Base-by-base conservation (phyloP, 2,329 filamentous ascomycete genomes). In the Alternaria angustiovoidea region DNA sequence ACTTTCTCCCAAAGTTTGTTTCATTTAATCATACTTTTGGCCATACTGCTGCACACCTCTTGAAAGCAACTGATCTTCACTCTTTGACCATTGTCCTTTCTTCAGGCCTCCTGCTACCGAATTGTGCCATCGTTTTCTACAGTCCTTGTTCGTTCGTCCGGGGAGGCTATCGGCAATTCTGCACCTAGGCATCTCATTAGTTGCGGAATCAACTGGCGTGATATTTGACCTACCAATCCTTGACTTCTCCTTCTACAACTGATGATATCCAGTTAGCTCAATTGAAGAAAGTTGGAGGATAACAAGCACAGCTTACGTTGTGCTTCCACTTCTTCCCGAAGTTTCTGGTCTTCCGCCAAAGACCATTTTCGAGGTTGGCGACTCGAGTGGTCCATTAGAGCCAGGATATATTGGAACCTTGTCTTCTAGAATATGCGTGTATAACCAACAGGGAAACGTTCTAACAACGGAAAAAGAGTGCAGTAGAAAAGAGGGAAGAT, bases 81-180 rank as follows among this genome's bases (percentile, higher is more conserved):
- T 73, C 44, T 72, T 75, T 8, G 66, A 74, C 79, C 81, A 82
- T 34, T 77, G 70, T 4, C 80, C 80, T 62, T 81, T 82, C 57
- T 77, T 81, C 32, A 81, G 66, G 12, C 75, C 67, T 60, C 77
- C 67, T 54, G 72, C 66, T 62, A 78, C 71, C 18, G 75, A 75
- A 49, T 81, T 81, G 44, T 75, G 73, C 79, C 79, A 82, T 42
- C 80, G 72, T 61, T 82, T 82, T 18, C 80, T 74, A 55, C 80
- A 82, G 65, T 82, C 80, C 61, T 82, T 82, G 66, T 82, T 82
- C 14, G 77, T 78, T 55, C 80, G 69, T 7, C 76, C 76, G 3
- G 79, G 79, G 2, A 82, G 74, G 26, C 69, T 71, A 6, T 67
- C 58, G 12, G 80, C 78, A 42, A 82, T 75, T 46, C 67, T 69